A percentile compares a stretch with the other conserved stretches of the same genome.
phyloP scores from a whole-genome alignment of 768 basidiomycete species.

The Rhodotorula kratochvilovae region DNA sequence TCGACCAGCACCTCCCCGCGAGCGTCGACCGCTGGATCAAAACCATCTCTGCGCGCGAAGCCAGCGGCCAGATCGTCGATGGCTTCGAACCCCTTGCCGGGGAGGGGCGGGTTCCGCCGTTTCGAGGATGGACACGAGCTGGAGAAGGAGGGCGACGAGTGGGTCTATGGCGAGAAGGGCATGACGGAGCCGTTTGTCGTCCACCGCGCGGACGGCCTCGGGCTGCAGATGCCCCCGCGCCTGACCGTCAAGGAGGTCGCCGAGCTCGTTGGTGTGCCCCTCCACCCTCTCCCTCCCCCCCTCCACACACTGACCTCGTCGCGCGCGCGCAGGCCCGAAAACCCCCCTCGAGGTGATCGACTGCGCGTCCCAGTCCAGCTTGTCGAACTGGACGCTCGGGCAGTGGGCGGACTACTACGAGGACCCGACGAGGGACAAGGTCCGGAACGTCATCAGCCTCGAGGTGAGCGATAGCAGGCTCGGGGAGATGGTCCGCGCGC shows the following conservation, averaged over 20 bases:
- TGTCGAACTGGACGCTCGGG: slow-evolving; percentile 80
- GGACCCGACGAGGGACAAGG: slow-evolving; percentile 71
- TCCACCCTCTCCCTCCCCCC: background rate
- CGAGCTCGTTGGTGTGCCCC: slow-evolving; percentile 59
- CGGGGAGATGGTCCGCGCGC: slow-evolving; percentile 72
- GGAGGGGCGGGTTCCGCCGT: slow-evolving; percentile 58
- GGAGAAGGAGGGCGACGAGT: slow-evolving; percentile 65
- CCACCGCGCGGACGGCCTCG: slow-evolving; percentile 70
- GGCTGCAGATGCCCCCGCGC: slow-evolving; percentile 79
- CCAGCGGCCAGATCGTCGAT: slow-evolving; percentile 51
- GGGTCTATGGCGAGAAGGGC: slow-evolving; percentile 65
- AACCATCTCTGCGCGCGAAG: slow-evolving; percentile 61
- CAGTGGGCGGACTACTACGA: slow-evolving; percentile 87
- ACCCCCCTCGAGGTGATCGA: slow-evolving; percentile 88
- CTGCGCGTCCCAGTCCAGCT: slow-evolving; percentile 78
- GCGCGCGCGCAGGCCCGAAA: slow-evolving; percentile 50
- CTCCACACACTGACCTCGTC: background rate
- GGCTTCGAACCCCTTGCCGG: background rate
- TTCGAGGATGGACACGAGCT: slow-evolving; percentile 50
- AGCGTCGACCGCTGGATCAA: slow-evolving; percentile 58
- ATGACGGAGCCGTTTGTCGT: slow-evolving; percentile 56
- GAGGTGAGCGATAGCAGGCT: slow-evolving; percentile 84
- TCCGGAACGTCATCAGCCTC: slow-evolving; percentile 90
- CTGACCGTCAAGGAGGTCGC: slow-evolving; percentile 79
- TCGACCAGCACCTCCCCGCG: slow-evolving; percentile 60